Percentiles rank a stretch among this genome's conserved stretches.
Conservation (phyloP, 2,329 filamentous ascomycete species). For the Didymella pomorum region DNA sequence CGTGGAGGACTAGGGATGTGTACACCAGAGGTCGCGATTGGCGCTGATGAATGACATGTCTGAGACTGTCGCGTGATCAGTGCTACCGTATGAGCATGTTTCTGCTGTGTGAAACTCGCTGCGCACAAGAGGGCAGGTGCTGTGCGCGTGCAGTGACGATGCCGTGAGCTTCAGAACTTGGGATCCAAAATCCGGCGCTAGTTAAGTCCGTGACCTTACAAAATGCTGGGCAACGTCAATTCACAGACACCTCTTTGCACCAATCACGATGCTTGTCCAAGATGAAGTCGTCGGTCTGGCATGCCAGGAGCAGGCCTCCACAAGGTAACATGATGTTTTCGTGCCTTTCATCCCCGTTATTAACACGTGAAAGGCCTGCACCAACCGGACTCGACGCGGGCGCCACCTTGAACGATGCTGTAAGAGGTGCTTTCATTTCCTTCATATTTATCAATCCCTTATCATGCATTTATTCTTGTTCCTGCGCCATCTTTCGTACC, state of each 20-base stretch:
- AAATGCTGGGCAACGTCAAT: background rate
- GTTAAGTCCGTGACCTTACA: conserved; percentile 2
- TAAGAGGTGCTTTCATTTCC: conserved; percentile 47
- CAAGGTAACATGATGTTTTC: conserved; percentile 24
- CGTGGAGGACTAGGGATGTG: background rate
- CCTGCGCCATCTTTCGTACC: no score
- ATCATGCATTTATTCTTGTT: background rate
- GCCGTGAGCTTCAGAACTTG: conserved; percentile 7
- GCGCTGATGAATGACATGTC: conserved; percentile 12
- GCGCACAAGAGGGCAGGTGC: background rate
- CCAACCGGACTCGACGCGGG: conserved; percentile 40
- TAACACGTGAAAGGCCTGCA: conserved; percentile 33
- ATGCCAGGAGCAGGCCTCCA: conserved; percentile 21
- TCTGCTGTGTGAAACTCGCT: background rate
- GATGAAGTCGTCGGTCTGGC: conserved; percentile 35
- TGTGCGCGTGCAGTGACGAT: conserved; percentile 1
- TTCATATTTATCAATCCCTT: background rate
- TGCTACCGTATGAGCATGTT: conserved; percentile 12
- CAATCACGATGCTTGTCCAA: conserved; percentile 23
- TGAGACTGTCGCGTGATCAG: conserved; percentile 3
- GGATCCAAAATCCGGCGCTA: conserved; percentile 28
- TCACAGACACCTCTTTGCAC: background rate
- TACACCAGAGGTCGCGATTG: conserved; percentile 20
- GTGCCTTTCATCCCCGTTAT: background rate
- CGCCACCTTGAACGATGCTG: conserved; percentile 41